Evolutionary conservation across 2,329 filamentous ascomycete genomes (phyloP).

Genomic region (Rhinocladiella similis): DNA sequence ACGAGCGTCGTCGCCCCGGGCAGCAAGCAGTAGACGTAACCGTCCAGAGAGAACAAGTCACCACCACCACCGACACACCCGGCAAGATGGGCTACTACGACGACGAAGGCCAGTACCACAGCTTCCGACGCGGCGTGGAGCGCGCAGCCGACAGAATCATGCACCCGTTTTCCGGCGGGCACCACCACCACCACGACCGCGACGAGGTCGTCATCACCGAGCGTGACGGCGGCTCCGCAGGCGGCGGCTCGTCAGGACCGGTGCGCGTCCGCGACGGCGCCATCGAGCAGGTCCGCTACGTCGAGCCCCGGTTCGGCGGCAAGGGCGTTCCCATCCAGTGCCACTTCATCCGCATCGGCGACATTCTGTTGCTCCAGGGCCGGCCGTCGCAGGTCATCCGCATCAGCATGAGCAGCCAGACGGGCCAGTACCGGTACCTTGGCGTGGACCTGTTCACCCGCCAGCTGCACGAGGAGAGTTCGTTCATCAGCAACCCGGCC

Average conservation of each 20-base stretch:
- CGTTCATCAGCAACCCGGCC: constrained; percentile 94
- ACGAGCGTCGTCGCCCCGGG: constrained; percentile 40
- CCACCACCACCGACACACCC: constrained; percentile 54
- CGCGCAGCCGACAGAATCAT: constrained; percentile 65
- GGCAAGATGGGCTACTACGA: constrained; percentile 74
- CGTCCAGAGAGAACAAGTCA: constrained; percentile 46
- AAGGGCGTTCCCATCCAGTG: constrained; percentile 81
- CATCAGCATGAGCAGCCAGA: constrained; percentile 96
- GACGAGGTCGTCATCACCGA: constrained; percentile 45
- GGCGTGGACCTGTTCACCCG: constrained; percentile 99
- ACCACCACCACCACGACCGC: constrained; percentile 39
- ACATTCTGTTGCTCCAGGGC: constrained; percentile 98
- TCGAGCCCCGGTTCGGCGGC: constrained; percentile 52
- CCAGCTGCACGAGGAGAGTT: constrained; percentile 98
- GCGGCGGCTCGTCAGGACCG: constrained; percentile 22
- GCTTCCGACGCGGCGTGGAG: constrained; percentile 70
- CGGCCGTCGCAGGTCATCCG: constrained; percentile 99
- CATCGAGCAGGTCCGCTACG: constrained; percentile 49
- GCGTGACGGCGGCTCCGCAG: constrained; percentile 44
- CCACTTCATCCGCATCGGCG: constrained; percentile 99
- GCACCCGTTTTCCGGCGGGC: constrained; percentile 60
- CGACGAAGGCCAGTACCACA: constrained; percentile 75
- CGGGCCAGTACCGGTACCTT: constrained; percentile 98
- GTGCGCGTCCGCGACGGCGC: constrained; percentile 40
- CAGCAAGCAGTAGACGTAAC: constrained; percentile 37